These are phyloP conservation scores for Hymenoscyphus fructigenus DNA, from an alignment of 2,329 filamentous ascomycete genomes.

Conservation along the genomic window DNA sequence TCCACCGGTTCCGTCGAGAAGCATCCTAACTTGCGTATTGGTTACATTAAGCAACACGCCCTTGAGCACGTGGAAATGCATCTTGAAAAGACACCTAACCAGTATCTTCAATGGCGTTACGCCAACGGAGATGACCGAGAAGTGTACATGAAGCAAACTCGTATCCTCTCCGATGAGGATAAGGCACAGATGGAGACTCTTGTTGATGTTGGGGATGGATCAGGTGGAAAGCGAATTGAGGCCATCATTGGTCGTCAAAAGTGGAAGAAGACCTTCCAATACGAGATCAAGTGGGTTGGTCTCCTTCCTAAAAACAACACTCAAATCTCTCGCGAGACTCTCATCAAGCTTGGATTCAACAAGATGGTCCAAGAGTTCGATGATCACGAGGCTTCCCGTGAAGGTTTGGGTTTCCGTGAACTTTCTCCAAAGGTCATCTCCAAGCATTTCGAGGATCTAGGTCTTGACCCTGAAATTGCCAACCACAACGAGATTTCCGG, in stretches of 20 bases:
- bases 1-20: constrained; percentile 88
- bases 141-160: constrained; percentile 96
- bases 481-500: constrained; percentile 98
- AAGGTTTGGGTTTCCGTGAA: constrained; percentile 93
- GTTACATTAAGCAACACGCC: constrained; percentile 99
- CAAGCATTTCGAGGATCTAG: constrained; percentile 97
- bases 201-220: constrained; percentile 79
- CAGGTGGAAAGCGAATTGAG: constrained; percentile 73
- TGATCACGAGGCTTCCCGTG: constrained; percentile 96
- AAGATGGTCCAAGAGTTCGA: constrained; percentile 98
- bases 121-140: constrained; percentile 96
- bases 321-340: constrained; percentile 88
- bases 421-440: constrained; percentile 91
- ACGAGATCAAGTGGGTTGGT: constrained; percentile 92
- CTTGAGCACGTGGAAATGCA: constrained; percentile 99
- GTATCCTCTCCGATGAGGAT: constrained; percentile 81
- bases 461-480: constrained; percentile 94
- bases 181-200: constrained; percentile 88
- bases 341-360: constrained; percentile 79
- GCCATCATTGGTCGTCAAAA: constrained; percentile 94
- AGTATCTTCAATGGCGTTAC: constrained; percentile 98
- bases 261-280: constrained; percentile 99
- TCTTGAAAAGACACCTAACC: constrained; percentile 97
- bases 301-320: constrained; percentile 91
- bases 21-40: constrained; percentile 96